Base-by-base conservation (phyloP, 768 basidiomycete species). In the Russula sp. region DNA sequence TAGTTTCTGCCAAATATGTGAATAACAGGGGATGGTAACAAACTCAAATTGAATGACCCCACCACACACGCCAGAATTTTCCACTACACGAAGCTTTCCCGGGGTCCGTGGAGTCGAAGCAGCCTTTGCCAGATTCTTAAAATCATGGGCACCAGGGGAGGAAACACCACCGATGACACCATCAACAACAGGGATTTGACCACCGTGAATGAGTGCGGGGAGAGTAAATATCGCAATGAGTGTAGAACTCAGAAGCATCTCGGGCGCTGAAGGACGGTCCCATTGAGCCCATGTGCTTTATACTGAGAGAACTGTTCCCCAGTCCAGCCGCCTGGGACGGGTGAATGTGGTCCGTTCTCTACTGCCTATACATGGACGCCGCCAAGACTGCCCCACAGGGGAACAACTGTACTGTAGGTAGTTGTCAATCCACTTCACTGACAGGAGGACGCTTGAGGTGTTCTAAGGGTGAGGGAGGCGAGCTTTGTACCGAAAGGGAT, bases 1-100 rank as follows among this genome's bases (percentile, higher is more conserved):
- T 85, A 1, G 84, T 85, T 74, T 88, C 86, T 67, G 50, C 14
- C 3, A 11, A 10, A 42, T 20, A 5, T 26, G 24, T 55, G 49
- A 40, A 53, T 16, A 46, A 22, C 48, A 16, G 49, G 53, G 20
- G 44, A n/a, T n/a, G n/a, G n/a, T n/a, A n/a, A n/a, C n/a, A n/a
- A n/a, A n/a, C n/a, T n/a, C n/a, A n/a, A n/a, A n/a, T 38, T 8
- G 30, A 10, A n/a, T n/a, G n/a, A n/a, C n/a, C 64, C 71, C 52
- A 67, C 83, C 83, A 71, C 86, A 87, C 32, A 87, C 72, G 10
- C 84, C 84, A 10, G 84, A 84, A 66, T n/a, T n/a, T n/a, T n/a
- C n/a, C n/a, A n/a, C n/a, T n/a, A n/a, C n/a, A n/a, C n/a, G n/a
- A n/a, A n/a, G n/a, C n/a, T n/a, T n/a, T n/a, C n/a, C n/a, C n/a